These are phyloP conservation scores for Calonectria ilicicola DNA, from an alignment of 2,329 filamentous ascomycete species.

Conservation along the genomic window DNA sequence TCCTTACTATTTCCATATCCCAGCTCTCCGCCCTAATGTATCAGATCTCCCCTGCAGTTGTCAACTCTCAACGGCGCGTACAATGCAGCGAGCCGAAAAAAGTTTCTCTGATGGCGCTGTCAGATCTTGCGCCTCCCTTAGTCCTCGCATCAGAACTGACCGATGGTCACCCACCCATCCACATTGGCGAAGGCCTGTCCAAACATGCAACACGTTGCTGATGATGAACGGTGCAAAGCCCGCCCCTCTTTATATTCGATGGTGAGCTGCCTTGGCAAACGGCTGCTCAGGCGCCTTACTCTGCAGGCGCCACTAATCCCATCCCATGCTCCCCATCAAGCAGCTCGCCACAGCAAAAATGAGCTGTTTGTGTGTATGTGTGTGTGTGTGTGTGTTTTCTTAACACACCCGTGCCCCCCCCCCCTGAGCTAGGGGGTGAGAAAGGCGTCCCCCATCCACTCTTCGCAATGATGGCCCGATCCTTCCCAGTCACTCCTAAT, in stretches of 20 bases:
- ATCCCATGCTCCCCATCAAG: slow-evolving; percentile 18
- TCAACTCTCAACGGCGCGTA: slow-evolving; percentile 40
- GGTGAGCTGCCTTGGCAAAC: slow-evolving; percentile 5
- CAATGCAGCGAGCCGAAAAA: slow-evolving; percentile 39
- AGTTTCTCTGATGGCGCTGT: slow-evolving; percentile 15
- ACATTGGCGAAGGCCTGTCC: background rate
- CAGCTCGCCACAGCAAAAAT: slow-evolving; percentile 6
- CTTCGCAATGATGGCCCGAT: background rate
- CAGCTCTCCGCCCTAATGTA: slow-evolving; percentile 25
- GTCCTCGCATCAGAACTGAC: slow-evolving; percentile 21
- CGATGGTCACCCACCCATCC: slow-evolving; percentile 23
- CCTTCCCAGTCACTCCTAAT: background rate
- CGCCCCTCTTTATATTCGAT: background rate
- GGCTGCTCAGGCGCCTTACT: slow-evolving; percentile 4
- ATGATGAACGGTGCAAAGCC: slow-evolving; percentile 4
- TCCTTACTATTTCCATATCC: slow-evolving; percentile 33
- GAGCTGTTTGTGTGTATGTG: slow-evolving; percentile 16
- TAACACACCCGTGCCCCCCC: background rate
- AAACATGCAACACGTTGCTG: background rate
- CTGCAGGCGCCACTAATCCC: slow-evolving; percentile 25
- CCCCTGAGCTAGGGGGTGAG: background rate
- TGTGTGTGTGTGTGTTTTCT: slow-evolving; percentile 8
- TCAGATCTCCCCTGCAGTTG: slow-evolving; percentile 39
- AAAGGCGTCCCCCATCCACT: slow-evolving; percentile 11
- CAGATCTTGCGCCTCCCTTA: slow-evolving; percentile 21